Evolutionary conservation across 208 protist species (phyloP).

Genomic region (Leishmania tarentolae): DNA sequence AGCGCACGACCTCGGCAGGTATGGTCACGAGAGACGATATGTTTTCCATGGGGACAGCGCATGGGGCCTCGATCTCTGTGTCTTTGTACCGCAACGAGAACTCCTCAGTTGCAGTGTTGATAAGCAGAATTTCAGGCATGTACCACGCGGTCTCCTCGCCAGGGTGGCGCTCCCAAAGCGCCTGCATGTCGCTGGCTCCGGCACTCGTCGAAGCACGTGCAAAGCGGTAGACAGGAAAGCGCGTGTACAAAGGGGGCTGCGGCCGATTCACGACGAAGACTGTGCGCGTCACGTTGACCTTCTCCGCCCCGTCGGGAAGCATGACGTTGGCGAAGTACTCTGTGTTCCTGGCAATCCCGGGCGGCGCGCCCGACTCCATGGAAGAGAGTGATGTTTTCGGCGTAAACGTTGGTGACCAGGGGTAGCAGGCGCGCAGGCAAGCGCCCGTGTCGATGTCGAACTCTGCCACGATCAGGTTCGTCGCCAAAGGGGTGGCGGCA

Average conservation of each 20-base stretch:
- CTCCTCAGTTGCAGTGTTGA: constrained; percentile 29
- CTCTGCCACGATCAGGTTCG: constrained; percentile 62
- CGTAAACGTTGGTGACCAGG: constrained; percentile 8
- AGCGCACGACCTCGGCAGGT: constrained; percentile 24
- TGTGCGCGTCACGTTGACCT: constrained; percentile 52
- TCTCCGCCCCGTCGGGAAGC: constrained; percentile 83
- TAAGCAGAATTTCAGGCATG: constrained; percentile 40
- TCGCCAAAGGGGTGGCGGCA: constrained; percentile 31
- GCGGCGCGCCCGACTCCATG: constrained; percentile 9
- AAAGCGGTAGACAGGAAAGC: constrained; percentile 69
- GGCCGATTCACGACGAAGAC: constrained; percentile 75
- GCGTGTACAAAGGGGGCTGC: constrained; percentile 24
- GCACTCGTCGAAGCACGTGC: not conserved
- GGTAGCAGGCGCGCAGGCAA: constrained; percentile 63
- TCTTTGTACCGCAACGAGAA: constrained; percentile 48
- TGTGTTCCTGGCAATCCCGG: constrained; percentile 33
- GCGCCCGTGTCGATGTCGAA: constrained; percentile 82
- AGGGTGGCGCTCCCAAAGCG: constrained; percentile 27
- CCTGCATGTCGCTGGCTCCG: not conserved
- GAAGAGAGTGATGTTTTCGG: not conserved
- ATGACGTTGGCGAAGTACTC: constrained; percentile 80
- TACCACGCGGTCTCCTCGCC: constrained; percentile 25
- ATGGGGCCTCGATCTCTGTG: constrained; percentile 26
- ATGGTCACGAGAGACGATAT: constrained; percentile 34
- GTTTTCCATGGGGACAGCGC: constrained; percentile 24